Percentiles rank a stretch among this genome's conserved stretches.
phyloP scores from a whole-genome alignment of 2,329 filamentous ascomycete species.

The Periconia sp. region DNA sequence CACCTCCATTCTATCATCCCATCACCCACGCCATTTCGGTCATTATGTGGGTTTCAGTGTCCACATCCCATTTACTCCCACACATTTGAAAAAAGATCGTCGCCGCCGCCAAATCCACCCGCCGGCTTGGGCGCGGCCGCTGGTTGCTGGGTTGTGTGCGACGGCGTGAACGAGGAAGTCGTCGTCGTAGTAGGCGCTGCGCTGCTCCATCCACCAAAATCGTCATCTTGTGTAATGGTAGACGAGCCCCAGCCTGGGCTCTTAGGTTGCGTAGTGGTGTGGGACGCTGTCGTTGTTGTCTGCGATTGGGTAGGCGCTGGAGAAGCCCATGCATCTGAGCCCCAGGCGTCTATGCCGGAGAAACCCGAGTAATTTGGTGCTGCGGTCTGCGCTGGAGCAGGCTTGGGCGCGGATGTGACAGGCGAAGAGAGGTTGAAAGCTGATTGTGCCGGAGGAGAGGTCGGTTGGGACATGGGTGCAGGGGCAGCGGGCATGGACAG shows the following conservation, averaged over 20 bases:
- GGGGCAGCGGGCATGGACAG: slow-evolving; percentile 32
- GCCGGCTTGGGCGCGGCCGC: slow-evolving; percentile 49
- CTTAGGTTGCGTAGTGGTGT: slow-evolving; percentile 46
- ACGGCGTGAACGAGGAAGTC: neutral
- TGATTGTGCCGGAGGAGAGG: slow-evolving; percentile 56
- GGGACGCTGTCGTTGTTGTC: slow-evolving; percentile 33
- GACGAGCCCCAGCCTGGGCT: slow-evolving; percentile 59
- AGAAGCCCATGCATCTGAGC: slow-evolving; percentile 79
- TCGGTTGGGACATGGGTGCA: slow-evolving; percentile 26
- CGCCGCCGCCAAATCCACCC: slow-evolving; percentile 60
- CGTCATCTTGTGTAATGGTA: slow-evolving; percentile 79
- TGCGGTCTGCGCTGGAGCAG: slow-evolving; percentile 33
- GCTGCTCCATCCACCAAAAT: slow-evolving; percentile 94
- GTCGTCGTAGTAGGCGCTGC: slow-evolving; percentile 59
- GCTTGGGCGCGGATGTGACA: slow-evolving; percentile 40
- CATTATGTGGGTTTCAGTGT: neutral
- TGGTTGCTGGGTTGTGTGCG: slow-evolving; percentile 19
- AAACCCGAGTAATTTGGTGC: slow-evolving; percentile 46
- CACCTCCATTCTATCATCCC: neutral
- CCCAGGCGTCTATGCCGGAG: slow-evolving; percentile 75
- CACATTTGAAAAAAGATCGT: slow-evolving; percentile 94
- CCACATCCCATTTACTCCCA: slow-evolving; percentile 65
- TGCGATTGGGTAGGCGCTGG: slow-evolving; percentile 54
- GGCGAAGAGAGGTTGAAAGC: slow-evolving; percentile 65
- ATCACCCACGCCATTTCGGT: neutral